Evolutionary conservation across 2,329 filamentous ascomycete species (phyloP), one percentile per base, ranked within the genome.

Genomic region (Huntiella abstrusa): DNA sequence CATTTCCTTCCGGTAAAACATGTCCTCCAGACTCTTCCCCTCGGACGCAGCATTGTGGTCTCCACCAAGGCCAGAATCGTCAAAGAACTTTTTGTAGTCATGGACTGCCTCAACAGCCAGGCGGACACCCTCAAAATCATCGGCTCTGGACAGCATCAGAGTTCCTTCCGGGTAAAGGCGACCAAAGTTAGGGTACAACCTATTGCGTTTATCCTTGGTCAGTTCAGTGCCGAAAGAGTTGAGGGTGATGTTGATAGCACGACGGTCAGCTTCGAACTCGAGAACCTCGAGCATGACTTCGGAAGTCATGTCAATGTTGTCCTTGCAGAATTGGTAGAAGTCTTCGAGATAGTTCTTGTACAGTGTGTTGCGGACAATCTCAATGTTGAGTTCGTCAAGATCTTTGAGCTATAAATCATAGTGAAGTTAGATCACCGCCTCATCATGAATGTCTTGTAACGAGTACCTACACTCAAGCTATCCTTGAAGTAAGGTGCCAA

Each of bases 1-100:
- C 91, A 96, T 96, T 66, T 98, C 91, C 67, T 94, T 96, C 63
- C 95, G 85, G 62, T 98, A 98, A 65, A 98, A 98, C 68, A 98
- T 71, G 59, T 98, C 91, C 60, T 98, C 91, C 55, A 98, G 64
- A 56, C 87, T 95, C 66, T 83, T 86, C 42, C 83, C 81, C 54
- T 94, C 86, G 19, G 80, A 77, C 28, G 85, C 73, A 3, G 82
- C 77, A 4, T 75, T 73, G 33, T 77, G 69, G 1, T 78, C 77
- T 34, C 82, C 77, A 33, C 79, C 77, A 40, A 87, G 73, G 35
- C 81, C 85, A 55, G 87, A 83, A 50, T 87, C 83, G 57, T 96
- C 91, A 56, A 98, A 95, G 69, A 95, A 96, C 49, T 70, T 72
- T 69, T 94, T 93, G 73, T 94, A 98, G 63, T 96, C 91, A 36